These are phyloP conservation scores for Coniochaeta sp. DNA, from an alignment of 2,329 filamentous ascomycete species.

Conservation along the genomic window DNA sequence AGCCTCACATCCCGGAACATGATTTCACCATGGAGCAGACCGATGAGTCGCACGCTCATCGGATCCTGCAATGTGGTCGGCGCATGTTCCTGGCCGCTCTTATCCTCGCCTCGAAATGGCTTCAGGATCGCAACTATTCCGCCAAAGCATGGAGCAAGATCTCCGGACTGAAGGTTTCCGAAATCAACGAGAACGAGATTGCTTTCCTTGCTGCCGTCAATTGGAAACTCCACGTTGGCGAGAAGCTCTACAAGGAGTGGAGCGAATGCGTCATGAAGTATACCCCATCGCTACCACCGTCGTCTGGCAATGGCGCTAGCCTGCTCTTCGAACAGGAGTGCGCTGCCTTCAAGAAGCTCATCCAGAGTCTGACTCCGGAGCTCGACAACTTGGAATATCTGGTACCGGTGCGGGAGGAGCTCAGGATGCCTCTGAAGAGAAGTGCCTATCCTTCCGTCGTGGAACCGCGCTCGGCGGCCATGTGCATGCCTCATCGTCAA, in stretches of 20 bases:
- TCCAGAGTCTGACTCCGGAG: constrained; percentile 48
- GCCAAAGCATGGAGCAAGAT: constrained; percentile 98
- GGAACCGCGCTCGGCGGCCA: constrained; percentile 39
- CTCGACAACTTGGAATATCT: constrained; percentile 52
- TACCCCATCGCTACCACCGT: constrained; percentile 55
- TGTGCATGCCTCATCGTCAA: constrained; percentile 37
- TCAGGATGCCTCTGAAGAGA: constrained; percentile 29
- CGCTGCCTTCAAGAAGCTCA: constrained; percentile 51
- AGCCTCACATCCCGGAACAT: constrained; percentile 74
- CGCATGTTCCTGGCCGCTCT: constrained; percentile 95
- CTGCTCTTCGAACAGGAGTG: constrained; percentile 37
- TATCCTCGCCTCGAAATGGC: constrained; percentile 94
- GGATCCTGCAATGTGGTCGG: constrained; percentile 87
- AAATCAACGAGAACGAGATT: constrained; percentile 97
- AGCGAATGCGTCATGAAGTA: constrained; percentile 85
- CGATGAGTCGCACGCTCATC: constrained; percentile 62
- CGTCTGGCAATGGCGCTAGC: constrained; percentile 37
- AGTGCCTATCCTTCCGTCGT: constrained; percentile 33
- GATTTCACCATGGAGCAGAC: constrained; percentile 85
- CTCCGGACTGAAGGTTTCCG: constrained; percentile 83
- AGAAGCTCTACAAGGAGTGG: constrained; percentile 85
- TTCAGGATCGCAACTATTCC: constrained; percentile 97
- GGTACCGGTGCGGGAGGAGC: constrained; percentile 28
- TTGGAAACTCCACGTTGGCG: constrained; percentile 92
- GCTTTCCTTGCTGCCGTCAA: constrained; percentile 83